These are phyloP conservation scores for Barnettozyma wickerhamii DNA, from an alignment of 805 yeast genomes.

Conservation along the genomic window DNA sequence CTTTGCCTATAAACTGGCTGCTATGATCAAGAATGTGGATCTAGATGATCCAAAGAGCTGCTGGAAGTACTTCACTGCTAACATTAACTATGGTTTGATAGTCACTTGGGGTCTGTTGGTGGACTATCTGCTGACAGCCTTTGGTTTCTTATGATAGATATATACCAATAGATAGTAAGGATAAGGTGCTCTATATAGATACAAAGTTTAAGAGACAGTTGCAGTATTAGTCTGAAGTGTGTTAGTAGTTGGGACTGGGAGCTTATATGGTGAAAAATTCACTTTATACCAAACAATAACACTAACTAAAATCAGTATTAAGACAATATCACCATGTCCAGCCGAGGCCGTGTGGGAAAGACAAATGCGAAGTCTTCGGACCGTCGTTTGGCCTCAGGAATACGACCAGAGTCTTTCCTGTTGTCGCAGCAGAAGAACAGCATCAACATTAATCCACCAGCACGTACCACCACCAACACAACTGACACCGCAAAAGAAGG, in stretches of 20 bases:
- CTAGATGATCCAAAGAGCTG: constrained; percentile 77
- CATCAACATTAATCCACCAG: constrained; percentile 13
- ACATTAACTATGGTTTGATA: constrained; percentile 71
- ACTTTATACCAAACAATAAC: too few relatives aligned
- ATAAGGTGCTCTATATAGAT: too few relatives aligned
- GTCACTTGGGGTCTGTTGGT: constrained; percentile 61
- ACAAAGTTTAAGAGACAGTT: too few relatives aligned
- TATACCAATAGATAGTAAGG: too few relatives aligned
- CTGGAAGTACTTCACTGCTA: constrained; percentile 74
- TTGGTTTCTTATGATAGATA: constrained; percentile 44
- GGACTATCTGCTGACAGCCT: constrained; percentile 53
- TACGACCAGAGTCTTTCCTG: constrained; percentile 40
- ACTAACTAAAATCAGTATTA: too few relatives aligned
- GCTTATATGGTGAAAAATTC: too few relatives aligned
- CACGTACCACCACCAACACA: constrained; percentile 2
- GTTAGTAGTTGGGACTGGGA: too few relatives aligned
- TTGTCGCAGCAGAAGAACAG: constrained; percentile 27
- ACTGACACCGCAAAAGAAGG: background rate
- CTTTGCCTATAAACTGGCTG: constrained; percentile 65
- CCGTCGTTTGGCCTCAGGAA: constrained; percentile 49
- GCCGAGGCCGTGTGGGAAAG: constrained; percentile 4
- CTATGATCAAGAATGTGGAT: constrained; percentile 70
- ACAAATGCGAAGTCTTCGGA: constrained; percentile 40
- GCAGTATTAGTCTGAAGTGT: too few relatives aligned
- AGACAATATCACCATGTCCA: constrained; percentile 3